Conservation (phyloP, 768 basidiomycete genomes). For the Lactarius sp. region DNA sequence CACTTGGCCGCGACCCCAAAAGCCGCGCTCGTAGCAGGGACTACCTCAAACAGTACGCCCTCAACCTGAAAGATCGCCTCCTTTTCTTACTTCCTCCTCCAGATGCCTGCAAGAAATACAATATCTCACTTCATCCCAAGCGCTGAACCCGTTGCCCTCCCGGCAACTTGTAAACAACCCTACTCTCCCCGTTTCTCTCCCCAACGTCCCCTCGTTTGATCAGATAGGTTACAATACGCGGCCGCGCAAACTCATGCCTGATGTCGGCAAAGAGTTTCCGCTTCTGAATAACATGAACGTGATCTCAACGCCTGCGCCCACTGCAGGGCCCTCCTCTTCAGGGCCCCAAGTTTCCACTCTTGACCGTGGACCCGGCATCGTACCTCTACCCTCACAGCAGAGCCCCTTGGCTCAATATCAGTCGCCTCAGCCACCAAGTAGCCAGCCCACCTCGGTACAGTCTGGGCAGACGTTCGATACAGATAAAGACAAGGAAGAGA, state of each 20-base stretch:
- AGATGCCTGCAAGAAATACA: constrained; percentile 98
- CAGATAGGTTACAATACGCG: constrained; percentile 71
- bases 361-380: constrained; percentile 41
- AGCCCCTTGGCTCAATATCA: constrained; percentile 28
- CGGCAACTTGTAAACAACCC: constrained; percentile 69
- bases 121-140: constrained; percentile 94
- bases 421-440: constrained; percentile 29
- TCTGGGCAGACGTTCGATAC: constrained; percentile 28
- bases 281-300: constrained; percentile 57
- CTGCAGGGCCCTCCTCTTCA: constrained; percentile 41
- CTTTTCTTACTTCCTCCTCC: constrained; percentile 21
- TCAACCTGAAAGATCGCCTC: constrained; percentile 84
- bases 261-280: constrained; percentile 65
- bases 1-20: constrained; percentile 88
- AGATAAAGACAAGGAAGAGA: constrained; percentile 43
- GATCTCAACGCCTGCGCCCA: constrained; percentile 45
- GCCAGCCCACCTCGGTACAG: constrained; percentile 31
- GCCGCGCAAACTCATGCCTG: constrained; percentile 75
- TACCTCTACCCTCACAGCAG: constrained; percentile 31
- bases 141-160: constrained; percentile 94
- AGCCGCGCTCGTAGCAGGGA: constrained; percentile 91
- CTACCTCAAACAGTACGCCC: constrained; percentile 91
- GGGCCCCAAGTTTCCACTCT: constrained; percentile 40
- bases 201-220: constrained; percentile 71
- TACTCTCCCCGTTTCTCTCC: constrained; percentile 57